Evolutionary conservation across 2,329 filamentous ascomycete genomes (phyloP), one percentile per base, ranked within the genome.

Genomic region (Venturia aucupariae): DNA sequence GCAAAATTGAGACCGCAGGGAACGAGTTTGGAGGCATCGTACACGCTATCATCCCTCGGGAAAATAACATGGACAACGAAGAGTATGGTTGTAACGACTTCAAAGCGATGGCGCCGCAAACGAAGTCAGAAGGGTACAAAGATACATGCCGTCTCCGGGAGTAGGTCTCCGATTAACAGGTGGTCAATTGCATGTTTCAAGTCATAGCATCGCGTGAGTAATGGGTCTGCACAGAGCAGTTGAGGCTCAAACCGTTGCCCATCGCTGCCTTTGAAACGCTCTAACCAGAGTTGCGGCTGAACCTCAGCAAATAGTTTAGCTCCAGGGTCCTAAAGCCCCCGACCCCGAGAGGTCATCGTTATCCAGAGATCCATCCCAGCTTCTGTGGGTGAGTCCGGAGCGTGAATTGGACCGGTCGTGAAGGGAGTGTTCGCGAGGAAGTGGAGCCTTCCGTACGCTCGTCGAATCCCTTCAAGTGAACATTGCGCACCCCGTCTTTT

Each of bases 121-220:
- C 57, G 13, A 60, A 60, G 59, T 61, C 27, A 32, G 38, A 42
- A 46, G n/a, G 42, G n/a, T 42, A 46, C n/a, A 22, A 41, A 44
- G 11, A n/a, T 60, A 38, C 32, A 60, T 38, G 39, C 8, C 10
- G 11, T 13, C 38, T 60, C 2, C 38, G 27, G 55, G 57, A 60
- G 24, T 13, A 13, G 27, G 57, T 60, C 41, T 62, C 60, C 39
- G 60, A 48, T 62, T 48, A 24, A 62, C 3, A 60, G 41, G 32
- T 30, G 41, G 48, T 32, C 48, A 4, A 54, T 15, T 30, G 35
- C 60, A 13, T 62, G 60, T 62, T 62, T 62, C 60, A 61, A 41
- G 60, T 11, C 3, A 61, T 27, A 7, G 10, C 39, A 62, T 42
- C 4, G 61, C 27, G 4, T 24, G 61, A 62, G 44, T 62, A 41